Percentiles rank a stretch among this genome's conserved stretches.
Evolutionary conservation across 164 flowering plant genomes (phyloP).

Genomic region (Kalanchoe fedtschenkoi): DNA sequence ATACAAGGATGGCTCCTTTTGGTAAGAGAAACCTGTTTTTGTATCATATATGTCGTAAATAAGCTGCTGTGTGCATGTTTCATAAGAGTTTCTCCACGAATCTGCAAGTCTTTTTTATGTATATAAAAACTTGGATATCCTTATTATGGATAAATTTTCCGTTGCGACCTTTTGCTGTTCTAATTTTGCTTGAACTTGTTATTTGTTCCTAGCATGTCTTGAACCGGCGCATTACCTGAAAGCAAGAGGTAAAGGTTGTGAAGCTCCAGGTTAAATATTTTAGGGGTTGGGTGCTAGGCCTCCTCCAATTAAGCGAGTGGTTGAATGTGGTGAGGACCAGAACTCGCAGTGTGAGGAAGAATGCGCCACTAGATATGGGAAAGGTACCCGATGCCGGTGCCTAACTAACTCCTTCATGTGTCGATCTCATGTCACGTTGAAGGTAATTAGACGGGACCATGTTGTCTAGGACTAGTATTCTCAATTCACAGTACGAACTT

Average conservation of each 20-base stretch:
- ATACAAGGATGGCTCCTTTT: neutral
- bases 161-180: neutral
- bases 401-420: neutral
- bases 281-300: neutral
- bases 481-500: too few species aligned
- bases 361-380: neutral
- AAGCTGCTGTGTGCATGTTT: neutral
- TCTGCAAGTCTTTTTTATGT: neutral
- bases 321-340: neutral
- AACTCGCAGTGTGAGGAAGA: neutral
- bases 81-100: neutral
- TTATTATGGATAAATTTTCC: neutral
- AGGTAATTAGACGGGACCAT: neutral
- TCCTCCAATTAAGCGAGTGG: neutral
- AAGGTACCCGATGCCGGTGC: neutral
- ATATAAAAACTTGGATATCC: neutral
- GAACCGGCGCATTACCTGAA: too few species aligned
- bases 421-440: neutral
- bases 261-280: neutral
- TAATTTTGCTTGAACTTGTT: neutral
- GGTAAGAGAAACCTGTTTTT: constrained; percentile 2
- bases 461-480: neutral
- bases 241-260: too few species aligned
- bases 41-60: neutral
- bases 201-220: too few species aligned